A percentile compares a stretch with the other conserved stretches of the same genome.
Conservation (phyloP, 768 basidiomycete genomes). For the Saitozyma podzolica region DNA sequence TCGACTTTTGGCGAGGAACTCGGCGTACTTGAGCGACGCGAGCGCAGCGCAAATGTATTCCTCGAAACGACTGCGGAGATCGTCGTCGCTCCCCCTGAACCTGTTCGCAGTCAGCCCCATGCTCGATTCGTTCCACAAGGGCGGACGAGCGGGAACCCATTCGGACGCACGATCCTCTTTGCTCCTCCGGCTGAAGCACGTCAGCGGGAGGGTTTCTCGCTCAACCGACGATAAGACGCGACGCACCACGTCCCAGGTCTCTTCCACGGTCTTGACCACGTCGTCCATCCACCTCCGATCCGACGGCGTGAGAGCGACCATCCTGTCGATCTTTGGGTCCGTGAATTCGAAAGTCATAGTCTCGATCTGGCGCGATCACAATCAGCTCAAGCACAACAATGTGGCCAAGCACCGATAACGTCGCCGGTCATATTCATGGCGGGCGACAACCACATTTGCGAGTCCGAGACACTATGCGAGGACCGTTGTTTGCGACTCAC, state of each 20-base stretch:
- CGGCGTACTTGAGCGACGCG: constrained; percentile 83
- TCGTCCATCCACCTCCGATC: constrained; percentile 99
- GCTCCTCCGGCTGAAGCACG: not conserved
- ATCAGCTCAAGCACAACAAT: no score
- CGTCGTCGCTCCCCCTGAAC: constrained; percentile 96
- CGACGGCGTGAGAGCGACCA: constrained; percentile 78
- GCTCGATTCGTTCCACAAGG: not conserved
- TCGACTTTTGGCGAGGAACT: constrained; percentile 72
- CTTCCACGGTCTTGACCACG: constrained; percentile 52
- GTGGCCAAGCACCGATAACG: no score
- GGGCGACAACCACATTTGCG: no score
- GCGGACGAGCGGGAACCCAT: not conserved
- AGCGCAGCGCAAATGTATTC: constrained; percentile 90
- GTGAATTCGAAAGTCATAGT: constrained; percentile 82
- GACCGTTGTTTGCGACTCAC: constrained; percentile 54
- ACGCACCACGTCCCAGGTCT: constrained; percentile 43
- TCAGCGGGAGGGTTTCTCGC: not conserved
- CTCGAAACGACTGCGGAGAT: constrained; percentile 86
- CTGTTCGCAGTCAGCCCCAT: constrained; percentile 52
- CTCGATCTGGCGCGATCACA: constrained; percentile 64
- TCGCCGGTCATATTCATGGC: no score
- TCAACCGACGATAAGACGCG: not conserved
- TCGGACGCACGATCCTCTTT: not conserved
- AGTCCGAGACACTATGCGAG: not conserved
- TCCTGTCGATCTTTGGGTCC: constrained; percentile 74